Evolutionary conservation across 371 early-diverging fungal genomes (phyloP).

Genomic region (Mucor indicus): DNA sequence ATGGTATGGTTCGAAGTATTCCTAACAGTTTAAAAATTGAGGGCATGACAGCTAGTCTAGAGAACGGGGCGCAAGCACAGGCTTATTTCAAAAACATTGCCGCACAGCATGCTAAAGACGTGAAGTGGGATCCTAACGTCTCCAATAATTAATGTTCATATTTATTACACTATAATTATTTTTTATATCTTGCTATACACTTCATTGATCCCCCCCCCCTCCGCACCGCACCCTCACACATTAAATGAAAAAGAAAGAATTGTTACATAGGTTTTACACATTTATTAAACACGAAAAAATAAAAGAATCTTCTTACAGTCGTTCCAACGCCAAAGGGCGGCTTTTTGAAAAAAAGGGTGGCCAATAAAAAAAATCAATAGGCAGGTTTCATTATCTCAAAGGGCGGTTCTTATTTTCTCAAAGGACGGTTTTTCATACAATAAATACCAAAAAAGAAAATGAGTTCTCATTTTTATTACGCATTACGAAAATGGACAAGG

Average conservation of each 20-base stretch:
- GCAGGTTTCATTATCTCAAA: neutral
- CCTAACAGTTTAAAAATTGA: slow-evolving; percentile 35
- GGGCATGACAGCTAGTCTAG: slow-evolving; percentile 29
- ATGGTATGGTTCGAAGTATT: slow-evolving; percentile 37
- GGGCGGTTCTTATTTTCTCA: neutral
- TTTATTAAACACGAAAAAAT: too few species aligned
- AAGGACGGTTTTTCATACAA: too few species aligned
- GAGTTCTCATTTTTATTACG: too few species aligned
- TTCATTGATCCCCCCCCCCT: too few species aligned
- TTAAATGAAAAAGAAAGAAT: too few species aligned
- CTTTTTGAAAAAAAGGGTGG: slow-evolving; percentile 7
- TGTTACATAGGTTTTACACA: too few species aligned
- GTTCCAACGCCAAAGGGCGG: slow-evolving; percentile 10
- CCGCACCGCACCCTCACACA: too few species aligned
- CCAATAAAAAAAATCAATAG: neutral
- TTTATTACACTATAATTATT: neutral
- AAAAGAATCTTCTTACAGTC: neutral
- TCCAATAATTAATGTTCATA: neutral
- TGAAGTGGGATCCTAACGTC: slow-evolving; percentile 14
- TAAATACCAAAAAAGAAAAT: too few species aligned
- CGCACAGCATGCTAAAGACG: slow-evolving; percentile 29
- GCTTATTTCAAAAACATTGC: slow-evolving; percentile 41
- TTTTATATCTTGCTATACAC: too few species aligned
- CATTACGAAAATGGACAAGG: too few species aligned
- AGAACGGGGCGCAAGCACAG: slow-evolving; percentile 37